Base-by-base conservation (phyloP, 2,329 filamentous ascomycete species). In the Aspergillus texensis region DNA sequence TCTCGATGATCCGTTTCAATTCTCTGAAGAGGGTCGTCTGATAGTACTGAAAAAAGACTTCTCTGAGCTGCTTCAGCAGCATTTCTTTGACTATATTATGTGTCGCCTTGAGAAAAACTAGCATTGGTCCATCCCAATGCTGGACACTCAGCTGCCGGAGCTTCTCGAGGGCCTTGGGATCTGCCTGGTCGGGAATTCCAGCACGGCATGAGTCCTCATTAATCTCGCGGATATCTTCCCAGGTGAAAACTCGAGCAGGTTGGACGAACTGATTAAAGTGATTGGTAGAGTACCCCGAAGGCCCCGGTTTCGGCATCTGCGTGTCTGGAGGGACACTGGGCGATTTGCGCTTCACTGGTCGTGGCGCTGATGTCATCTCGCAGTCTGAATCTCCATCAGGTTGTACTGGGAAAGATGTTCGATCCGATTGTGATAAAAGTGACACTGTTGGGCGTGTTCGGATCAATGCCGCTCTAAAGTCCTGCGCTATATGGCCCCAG, bases 121-220 rank as follows among this genome's bases (percentile, higher is more conserved):
- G 72, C 54, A 89, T 80, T 0, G 88, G 87, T 0, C 70, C 70
- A 1, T 81, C 71, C 90, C 90, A 92, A 1, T 86, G 83, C 9
- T 74, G 71, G 1, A 91, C 84, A 0, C 85, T 84, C n/a, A 85
- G 77, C 19, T 82, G 78, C 53, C 85, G 87, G 19, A 91, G 79
- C 0, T 81, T 80, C 32, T 88, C 84, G 26, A 89, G 87, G 0
- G 90, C 87, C 43, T 86, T 84, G 0, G 85, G 83, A 0, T 88
- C 84, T 0, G 87, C 84, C 0, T 88, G 81, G 8, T 85, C 83
- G 0, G 87, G 87, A 67, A 88, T 81, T 0, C 88, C 88, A 0
- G 86, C 83, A 21, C 81, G 81, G 30, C 84, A 85, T 14, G 86
- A 85, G 4, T 80, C 76, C 21, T 79, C 75, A 16, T 90, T 88